Percentiles rank a stretch among this genome's conserved stretches.
Evolutionary conservation across 805 yeast species (phyloP).

Genomic region (Teunomyces kruisii): DNA sequence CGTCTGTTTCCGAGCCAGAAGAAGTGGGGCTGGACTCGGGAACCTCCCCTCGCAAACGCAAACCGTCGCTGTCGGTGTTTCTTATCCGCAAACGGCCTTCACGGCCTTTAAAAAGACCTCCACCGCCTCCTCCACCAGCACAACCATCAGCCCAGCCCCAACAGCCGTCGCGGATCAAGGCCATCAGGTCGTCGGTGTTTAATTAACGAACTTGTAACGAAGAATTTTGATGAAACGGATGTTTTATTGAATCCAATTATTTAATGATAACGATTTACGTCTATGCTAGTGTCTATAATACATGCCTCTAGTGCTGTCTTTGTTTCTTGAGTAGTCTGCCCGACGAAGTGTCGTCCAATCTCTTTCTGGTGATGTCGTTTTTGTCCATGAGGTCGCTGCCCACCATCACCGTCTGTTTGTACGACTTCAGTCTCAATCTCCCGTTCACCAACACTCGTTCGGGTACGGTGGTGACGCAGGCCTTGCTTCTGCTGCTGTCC

Average conservation of each 20-base stretch:
- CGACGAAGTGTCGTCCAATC: slow-evolving; percentile 19
- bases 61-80: slow-evolving; percentile 11
- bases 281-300: background rate
- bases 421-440: slow-evolving; percentile 66
- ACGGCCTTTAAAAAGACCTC: slow-evolving; percentile 7
- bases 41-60: background rate
- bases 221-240: too few relatives aligned
- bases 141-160: slow-evolving; percentile 6
- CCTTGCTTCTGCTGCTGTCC: slow-evolving; percentile 57
- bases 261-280: background rate
- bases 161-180: slow-evolving; percentile 16
- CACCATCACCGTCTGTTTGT: slow-evolving; percentile 69
- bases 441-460: slow-evolving; percentile 70
- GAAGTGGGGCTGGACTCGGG: background rate
- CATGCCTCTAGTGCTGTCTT: slow-evolving; percentile 7
- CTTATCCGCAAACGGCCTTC: slow-evolving; percentile 7
- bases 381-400: slow-evolving; percentile 38
- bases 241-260: too few relatives aligned
- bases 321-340: slow-evolving; percentile 26
- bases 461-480: slow-evolving; percentile 59
- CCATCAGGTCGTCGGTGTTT: slow-evolving; percentile 32
- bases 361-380: slow-evolving; percentile 20
- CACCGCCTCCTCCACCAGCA: slow-evolving; percentile 3
- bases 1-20: background rate
- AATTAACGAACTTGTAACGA: slow-evolving; percentile 11